Evolutionary conservation across 345 rosid species (phyloP).

Genomic region (Euclidium syriacum): DNA sequence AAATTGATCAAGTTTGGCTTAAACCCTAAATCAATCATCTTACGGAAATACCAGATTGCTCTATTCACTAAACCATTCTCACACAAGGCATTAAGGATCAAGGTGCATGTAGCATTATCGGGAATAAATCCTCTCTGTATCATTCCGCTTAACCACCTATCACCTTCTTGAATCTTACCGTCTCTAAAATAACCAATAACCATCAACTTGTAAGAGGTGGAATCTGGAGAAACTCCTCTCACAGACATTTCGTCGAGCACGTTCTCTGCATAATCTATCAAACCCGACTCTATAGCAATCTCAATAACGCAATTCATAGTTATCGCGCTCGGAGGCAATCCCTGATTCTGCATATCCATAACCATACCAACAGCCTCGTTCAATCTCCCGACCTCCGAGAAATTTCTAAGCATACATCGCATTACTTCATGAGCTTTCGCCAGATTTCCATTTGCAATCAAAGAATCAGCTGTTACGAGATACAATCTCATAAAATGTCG

Average conservation of each 20-base stretch:
- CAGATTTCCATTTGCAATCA: constrained; percentile 51
- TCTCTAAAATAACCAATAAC: constrained; percentile 51
- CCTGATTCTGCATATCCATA: constrained; percentile 72
- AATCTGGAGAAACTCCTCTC: constrained; percentile 61
- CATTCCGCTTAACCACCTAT: constrained; percentile 69
- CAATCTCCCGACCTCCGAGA: constrained; percentile 67
- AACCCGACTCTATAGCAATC: constrained; percentile 42
- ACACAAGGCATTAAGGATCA: constrained; percentile 48
- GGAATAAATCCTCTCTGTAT: constrained; percentile 51
- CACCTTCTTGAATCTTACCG: constrained; percentile 57
- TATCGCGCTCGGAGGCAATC: constrained; percentile 36
- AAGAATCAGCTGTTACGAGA: constrained; percentile 53
- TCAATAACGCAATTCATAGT: constrained; percentile 48
- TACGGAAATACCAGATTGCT: constrained; percentile 64
- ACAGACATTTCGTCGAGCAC: constrained; percentile 73
- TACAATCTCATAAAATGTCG: constrained; percentile 78
- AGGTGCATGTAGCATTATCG: constrained; percentile 69
- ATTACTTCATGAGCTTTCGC: constrained; percentile 67
- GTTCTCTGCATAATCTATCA: constrained; percentile 52
- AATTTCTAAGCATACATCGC: constrained; percentile 62
- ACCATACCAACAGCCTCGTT: constrained; percentile 65
- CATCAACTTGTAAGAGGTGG: constrained; percentile 54
- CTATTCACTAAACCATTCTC: constrained; percentile 55
- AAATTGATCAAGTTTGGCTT: constrained; percentile 74
- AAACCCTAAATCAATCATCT: constrained; percentile 55